Evolutionary conservation across 805 yeast genomes (phyloP), one percentile per base, ranked within the genome.

Genomic region (Debaryomyces castellii): DNA sequence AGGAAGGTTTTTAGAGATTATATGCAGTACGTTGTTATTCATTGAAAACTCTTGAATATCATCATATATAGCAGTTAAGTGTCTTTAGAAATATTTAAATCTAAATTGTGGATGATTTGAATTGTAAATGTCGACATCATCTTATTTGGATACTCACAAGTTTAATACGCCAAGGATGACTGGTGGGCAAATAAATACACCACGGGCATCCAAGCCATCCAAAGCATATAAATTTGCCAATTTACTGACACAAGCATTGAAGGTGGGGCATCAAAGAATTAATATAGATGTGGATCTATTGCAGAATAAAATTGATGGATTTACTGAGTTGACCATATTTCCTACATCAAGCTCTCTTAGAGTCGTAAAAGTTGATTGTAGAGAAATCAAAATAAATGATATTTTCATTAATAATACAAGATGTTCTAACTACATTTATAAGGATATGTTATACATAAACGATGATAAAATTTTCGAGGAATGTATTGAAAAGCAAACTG

Each of bases 261-360:
- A 78, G 55, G 78, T 92, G 18, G 90, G 92, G 4, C 96, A 90
- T 62, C 97, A 92, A 63, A 78, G 86, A 53, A 87, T 92, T 11
- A 76, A 80, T 21, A 66, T 92, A 16, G 96, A 91, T 60, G 81
- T 92, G 3, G 96, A 90, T 61, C 69, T 91, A 36, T 76, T 82
- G n/a, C 70, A 74, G 14, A 75, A 78, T 50, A 57, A 68, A 17
- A 67, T 90, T 5, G 59, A 58, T 0, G 99, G 98, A 12, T 76
- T 79, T 52, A 89, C 97, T 0, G 97, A 91, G 58, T 67, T 94
- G 25, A 85, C 94, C 1, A 72, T 91, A 2, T 74, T 87, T 14
- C 97, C 99, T 0, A 68, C 80, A 12, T 80, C 82, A 42, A 69
- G 82, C 17, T 57, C 71, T 1, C 67, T 92, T 38, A 80, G 78